These are phyloP conservation scores for Soucietia sequanensis DNA, from an alignment of 805 yeast species.

Conservation along the genomic window DNA sequence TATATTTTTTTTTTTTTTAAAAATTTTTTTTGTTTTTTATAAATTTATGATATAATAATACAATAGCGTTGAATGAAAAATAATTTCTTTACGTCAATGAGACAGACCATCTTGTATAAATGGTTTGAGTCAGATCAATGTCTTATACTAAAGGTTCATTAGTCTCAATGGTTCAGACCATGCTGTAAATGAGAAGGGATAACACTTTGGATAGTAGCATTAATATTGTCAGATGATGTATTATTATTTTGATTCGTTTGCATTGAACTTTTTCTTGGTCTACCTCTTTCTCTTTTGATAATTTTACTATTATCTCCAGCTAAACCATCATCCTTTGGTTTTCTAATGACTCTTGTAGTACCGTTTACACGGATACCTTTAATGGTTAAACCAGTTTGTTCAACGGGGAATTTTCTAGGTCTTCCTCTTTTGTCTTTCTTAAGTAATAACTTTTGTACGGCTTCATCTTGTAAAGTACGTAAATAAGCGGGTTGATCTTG, in stretches of 20 bases:
- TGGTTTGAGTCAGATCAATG: too few species aligned
- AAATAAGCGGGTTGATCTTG: constrained; percentile 29
- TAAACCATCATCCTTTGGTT: constrained; percentile 7
- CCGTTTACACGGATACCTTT: constrained; percentile 44
- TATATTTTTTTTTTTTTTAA: too few species aligned
- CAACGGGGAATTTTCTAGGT: constrained; percentile 50
- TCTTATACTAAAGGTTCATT: too few species aligned
- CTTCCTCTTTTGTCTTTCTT: constrained; percentile 49
- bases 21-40: too few species aligned
- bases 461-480: constrained; percentile 29
- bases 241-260: not conserved
- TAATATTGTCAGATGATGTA: not conserved
- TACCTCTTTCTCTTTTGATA: constrained; percentile 12
- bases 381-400: constrained; percentile 43
- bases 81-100: too few species aligned
- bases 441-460: constrained; percentile 31
- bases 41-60: too few species aligned
- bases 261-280: constrained; percentile 12
- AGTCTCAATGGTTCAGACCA: too few species aligned
- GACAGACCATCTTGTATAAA: too few species aligned
- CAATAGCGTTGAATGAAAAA: too few species aligned
- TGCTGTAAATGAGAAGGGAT: constrained; percentile 2
- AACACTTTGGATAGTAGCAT: constrained; percentile 2
- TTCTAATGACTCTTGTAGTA: constrained; percentile 14
- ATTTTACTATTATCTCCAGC: constrained; percentile 6